Percentiles rank a stretch among this genome's conserved stretches.
Conservation (phyloP, 2,329 filamentous ascomycete species). For the Fusarium tanahbumbuense region DNA sequence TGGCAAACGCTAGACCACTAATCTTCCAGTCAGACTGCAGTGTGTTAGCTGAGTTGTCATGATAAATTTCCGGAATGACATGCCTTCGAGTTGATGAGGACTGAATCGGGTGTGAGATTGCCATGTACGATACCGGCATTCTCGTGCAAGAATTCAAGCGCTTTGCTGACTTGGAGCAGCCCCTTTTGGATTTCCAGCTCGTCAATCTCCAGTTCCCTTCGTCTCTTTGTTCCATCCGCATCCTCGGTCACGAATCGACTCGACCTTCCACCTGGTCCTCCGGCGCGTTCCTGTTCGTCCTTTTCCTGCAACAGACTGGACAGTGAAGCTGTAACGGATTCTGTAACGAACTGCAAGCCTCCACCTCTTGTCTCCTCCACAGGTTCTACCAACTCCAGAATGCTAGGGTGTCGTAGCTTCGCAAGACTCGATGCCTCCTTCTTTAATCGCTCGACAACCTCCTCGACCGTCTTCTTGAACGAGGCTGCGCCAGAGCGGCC, state of each 20-base stretch:
- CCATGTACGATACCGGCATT: constrained; percentile 94
- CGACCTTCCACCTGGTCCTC: constrained; percentile 74
- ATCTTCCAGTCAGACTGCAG: constrained; percentile 95
- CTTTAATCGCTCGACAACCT: constrained; percentile 90
- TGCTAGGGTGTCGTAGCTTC: constrained; percentile 87
- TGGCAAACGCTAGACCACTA: constrained; percentile 90
- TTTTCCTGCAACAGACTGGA: constrained; percentile 86
- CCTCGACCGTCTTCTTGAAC: constrained; percentile 84
- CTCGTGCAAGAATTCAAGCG: constrained; percentile 93
- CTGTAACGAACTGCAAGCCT: constrained; percentile 94
- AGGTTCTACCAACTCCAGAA: constrained; percentile 92
- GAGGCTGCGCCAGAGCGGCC: constrained; percentile 65
- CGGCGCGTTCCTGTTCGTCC: constrained; percentile 82
- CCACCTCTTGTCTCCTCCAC: constrained; percentile 94
- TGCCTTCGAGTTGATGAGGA: constrained; percentile 94
- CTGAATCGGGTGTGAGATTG: constrained; percentile 92
- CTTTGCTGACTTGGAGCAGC: constrained; percentile 90
- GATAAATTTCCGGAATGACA: constrained; percentile 35
- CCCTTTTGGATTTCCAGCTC: constrained; percentile 98
- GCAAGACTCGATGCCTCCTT: constrained; percentile 92
- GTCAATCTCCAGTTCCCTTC: constrained; percentile 91
- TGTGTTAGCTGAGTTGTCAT: constrained; percentile 45
- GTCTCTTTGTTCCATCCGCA: constrained; percentile 75
- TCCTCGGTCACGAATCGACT: constrained; percentile 87
- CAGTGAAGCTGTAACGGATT: constrained; percentile 89